phyloP scores from a whole-genome alignment of 371 early-diverging fungal species.

The Gilbertella persicaria region DNA sequence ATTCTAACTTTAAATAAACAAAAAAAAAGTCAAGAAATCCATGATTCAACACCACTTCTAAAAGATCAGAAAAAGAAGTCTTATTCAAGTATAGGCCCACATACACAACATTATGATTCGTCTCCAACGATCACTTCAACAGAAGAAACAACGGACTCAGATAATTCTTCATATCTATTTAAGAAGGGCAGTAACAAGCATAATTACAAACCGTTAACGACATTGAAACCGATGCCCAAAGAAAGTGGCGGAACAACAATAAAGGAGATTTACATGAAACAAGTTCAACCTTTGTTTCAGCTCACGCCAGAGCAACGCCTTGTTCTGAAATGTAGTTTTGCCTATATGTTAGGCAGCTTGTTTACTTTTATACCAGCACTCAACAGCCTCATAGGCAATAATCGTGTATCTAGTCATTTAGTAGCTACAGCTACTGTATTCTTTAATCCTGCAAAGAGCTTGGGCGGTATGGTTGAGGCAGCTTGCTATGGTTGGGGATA shows the following conservation, averaged over 20 bases:
- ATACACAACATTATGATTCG: slow-evolving; percentile 1
- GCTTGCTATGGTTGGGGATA: slow-evolving; percentile 62
- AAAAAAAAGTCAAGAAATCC: slow-evolving; percentile 12
- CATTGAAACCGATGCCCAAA: too few relatives aligned
- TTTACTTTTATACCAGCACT: slow-evolving; percentile 64
- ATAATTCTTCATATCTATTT: slow-evolving; percentile 6
- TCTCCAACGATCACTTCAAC: slow-evolving; percentile 21
- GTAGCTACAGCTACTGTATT: slow-evolving; percentile 69
- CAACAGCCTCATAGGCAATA: slow-evolving; percentile 50
- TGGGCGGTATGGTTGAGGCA: slow-evolving; percentile 72
- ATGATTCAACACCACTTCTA: slow-evolving; percentile 15
- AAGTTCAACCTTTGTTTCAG: slow-evolving; percentile 52
- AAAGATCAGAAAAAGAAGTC: slow-evolving; percentile 15
- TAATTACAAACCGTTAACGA: too few relatives aligned
- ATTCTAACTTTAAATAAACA: slow-evolving; percentile 3
- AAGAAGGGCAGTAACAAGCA: not conserved
- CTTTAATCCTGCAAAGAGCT: slow-evolving; percentile 68
- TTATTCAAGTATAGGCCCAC: slow-evolving; percentile 18
- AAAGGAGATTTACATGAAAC: not conserved
- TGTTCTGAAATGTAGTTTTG: slow-evolving; percentile 65
- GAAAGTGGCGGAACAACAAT: slow-evolving; percentile 1
- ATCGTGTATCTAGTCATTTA: slow-evolving; percentile 54
- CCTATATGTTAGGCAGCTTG: slow-evolving; percentile 62
- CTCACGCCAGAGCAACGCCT: slow-evolving; percentile 47
- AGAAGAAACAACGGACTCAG: slow-evolving; percentile 16